A percentile compares a stretch with the other conserved stretches of the same genome.
phyloP scores from a whole-genome alignment of 2,329 filamentous ascomycete genomes.

The Colletotrichum higginsianum region DNA sequence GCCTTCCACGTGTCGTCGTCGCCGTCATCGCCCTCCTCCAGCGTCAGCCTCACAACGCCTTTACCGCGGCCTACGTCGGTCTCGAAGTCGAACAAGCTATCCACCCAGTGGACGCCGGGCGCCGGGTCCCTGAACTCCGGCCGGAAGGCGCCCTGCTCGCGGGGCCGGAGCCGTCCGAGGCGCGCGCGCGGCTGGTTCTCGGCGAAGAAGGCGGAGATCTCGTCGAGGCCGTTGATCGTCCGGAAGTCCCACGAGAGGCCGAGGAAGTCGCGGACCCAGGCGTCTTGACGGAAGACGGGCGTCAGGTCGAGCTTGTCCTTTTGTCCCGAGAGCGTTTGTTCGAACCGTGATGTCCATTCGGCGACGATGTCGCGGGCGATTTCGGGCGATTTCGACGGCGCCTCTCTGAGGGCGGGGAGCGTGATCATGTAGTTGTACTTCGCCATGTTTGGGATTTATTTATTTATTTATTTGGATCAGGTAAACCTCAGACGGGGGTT shows the following conservation, averaged over 20 bases:
- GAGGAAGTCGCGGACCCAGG: constrained; percentile 73
- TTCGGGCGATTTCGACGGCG: constrained; percentile 11
- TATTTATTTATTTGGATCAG: neutral
- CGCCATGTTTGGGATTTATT: neutral
- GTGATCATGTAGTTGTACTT: constrained; percentile 13
- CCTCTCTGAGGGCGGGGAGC: constrained; percentile 23
- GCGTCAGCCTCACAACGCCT: constrained; percentile 40
- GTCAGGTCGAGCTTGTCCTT: neutral
- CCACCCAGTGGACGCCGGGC: constrained; percentile 35
- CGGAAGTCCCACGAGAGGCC: constrained; percentile 70
- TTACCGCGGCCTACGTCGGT: constrained; percentile 39
- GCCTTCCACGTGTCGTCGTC: constrained; percentile 66
- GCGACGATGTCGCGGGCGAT: constrained; percentile 10
- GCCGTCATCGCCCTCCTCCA: constrained; percentile 4
- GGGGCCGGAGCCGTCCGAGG: constrained; percentile 20
- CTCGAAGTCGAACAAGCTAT: constrained; percentile 44
- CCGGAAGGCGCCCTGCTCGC: constrained; percentile 20
- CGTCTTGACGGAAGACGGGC: constrained; percentile 57
- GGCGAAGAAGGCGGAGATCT: constrained; percentile 25
- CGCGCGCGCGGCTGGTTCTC: constrained; percentile 13
- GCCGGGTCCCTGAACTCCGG: constrained; percentile 30
- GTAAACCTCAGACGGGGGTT: neutral
- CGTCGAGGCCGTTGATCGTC: constrained; percentile 30
- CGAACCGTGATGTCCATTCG: constrained; percentile 12
- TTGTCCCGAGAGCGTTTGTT: neutral